A percentile compares a stretch with the other conserved stretches of the same genome.
Evolutionary conservation across 1,139 yeast species (phyloP).

Genomic region (Saccharomyces hybrid): DNA sequence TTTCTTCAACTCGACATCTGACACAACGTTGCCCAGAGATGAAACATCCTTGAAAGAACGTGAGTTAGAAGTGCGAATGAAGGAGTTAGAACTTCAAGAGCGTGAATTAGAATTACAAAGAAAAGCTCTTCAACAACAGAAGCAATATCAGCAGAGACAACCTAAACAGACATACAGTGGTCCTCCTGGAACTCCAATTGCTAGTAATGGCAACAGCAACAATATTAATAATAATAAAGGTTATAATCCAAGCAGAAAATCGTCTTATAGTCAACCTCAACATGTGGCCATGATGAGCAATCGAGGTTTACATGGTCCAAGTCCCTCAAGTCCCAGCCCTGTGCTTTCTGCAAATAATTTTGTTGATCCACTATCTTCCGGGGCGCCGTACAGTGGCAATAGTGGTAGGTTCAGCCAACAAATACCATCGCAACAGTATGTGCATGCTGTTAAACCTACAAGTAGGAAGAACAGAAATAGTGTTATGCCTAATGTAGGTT

Average conservation of each 20-base stretch:
- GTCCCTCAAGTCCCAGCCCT: conserved; percentile 9
- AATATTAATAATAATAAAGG: neutral
- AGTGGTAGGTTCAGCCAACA: conserved; percentile 4
- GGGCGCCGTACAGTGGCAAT: conserved; percentile 7
- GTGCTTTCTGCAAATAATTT: conserved; percentile 10
- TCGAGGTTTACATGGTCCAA: conserved; percentile 28
- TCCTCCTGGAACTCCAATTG: conserved; percentile 4
- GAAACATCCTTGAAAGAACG: conserved; percentile 18
- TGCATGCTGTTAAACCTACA: conserved; percentile 26
- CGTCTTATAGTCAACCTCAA: conserved; percentile 16
- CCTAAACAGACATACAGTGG: neutral
- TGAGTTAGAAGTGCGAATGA: conserved; percentile 38
- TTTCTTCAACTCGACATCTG: neutral
- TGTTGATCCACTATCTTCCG: conserved; percentile 16
- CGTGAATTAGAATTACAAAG: conserved; percentile 35
- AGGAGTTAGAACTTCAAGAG: conserved; percentile 38
- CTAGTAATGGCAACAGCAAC: conserved; percentile 1
- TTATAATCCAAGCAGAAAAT: conserved; percentile 10
- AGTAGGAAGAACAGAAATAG: conserved; percentile 31
- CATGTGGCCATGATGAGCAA: conserved; percentile 7
- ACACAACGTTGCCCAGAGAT: neutral
- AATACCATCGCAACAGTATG: conserved; percentile 6
- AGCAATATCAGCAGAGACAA: conserved; percentile 4
- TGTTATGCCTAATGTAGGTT: conserved; percentile 24
- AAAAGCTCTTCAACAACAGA: conserved; percentile 21